phyloP scores from a whole-genome alignment of 2,329 filamentous ascomycete species.

The Calonectria pseudoreteaudii region DNA sequence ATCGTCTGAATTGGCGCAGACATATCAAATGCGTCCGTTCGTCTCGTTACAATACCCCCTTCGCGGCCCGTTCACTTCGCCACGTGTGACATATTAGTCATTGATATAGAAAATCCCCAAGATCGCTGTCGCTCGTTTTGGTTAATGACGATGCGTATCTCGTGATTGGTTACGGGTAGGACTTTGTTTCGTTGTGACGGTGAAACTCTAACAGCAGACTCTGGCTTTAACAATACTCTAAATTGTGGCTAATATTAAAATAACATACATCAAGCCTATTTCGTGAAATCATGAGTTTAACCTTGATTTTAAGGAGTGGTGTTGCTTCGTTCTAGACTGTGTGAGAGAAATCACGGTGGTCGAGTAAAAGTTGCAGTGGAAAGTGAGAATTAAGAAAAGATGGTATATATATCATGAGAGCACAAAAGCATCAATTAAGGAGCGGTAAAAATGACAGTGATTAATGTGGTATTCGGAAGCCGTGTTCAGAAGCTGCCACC shows the following conservation, averaged over 20 bases:
- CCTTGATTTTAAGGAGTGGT: not conserved
- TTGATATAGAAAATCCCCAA: not conserved
- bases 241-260: not conserved
- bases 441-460: not conserved
- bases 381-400: not conserved
- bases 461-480: not conserved
- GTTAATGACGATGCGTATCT: not conserved
- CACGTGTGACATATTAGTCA: not conserved
- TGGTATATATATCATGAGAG: not conserved
- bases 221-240: not conserved
- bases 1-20: not conserved
- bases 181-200: too few species aligned
- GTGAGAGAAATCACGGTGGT: not conserved
- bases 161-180: too few species aligned
- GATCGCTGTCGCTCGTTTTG: not conserved
- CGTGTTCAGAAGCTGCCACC: not conserved
- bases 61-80: accelerated
- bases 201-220: not conserved
- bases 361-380: not conserved
- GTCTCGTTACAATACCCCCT: not conserved
- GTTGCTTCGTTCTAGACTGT: not conserved
- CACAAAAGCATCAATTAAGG: not conserved
- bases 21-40: not conserved
- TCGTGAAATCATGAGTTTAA: not conserved
- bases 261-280: not conserved